Percentiles rank a stretch among this genome's conserved stretches.
These are phyloP conservation scores for Entrophospora sp. DNA, from an alignment of 192 early-diverging fungal species.

Conservation along the genomic window DNA sequence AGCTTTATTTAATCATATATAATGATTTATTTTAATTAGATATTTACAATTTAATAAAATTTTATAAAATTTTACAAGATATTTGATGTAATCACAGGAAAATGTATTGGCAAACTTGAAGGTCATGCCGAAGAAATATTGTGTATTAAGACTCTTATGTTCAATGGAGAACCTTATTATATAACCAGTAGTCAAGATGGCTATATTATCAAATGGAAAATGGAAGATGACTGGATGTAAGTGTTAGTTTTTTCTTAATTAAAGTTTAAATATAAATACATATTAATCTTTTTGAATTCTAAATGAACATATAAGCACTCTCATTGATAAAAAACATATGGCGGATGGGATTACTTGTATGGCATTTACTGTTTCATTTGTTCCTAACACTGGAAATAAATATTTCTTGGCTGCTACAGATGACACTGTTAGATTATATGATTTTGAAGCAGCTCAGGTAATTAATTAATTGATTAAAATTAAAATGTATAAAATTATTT, in stretches of 20 bases:
- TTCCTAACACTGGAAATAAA: conserved; percentile 87
- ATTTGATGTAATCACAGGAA: conserved; percentile 78
- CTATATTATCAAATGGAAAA: conserved; percentile 85
- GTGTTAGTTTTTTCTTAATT: conserved; percentile 5
- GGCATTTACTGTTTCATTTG: conserved; percentile 92
- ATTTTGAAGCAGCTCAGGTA: conserved; percentile 74
- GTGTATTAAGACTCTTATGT: conserved; percentile 68
- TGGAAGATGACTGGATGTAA: conserved; percentile 73
- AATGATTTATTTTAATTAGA: too few species aligned
- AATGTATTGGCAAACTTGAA: conserved; percentile 67
- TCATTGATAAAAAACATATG: conserved; percentile 61
- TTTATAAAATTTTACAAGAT: too few species aligned
- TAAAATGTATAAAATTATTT: too few species aligned
- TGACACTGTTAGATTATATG: conserved; percentile 79
- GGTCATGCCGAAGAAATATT: conserved; percentile 88
- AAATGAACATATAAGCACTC: conserved; percentile 28
- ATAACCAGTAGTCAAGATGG: conserved; percentile 93
- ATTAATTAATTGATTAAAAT: too few species aligned
- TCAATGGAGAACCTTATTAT: conserved; percentile 73
- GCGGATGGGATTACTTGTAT: conserved; percentile 85
- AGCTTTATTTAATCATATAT: background rate
- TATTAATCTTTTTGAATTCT: background rate
- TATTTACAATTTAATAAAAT: too few species aligned
- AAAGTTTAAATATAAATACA: too few species aligned
- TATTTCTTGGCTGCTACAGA: conserved; percentile 90